Percentiles rank a stretch among this genome's conserved stretches.
Conservation (phyloP, 2,329 filamentous ascomycete species). For the Lasiodiplodia sp. region DNA sequence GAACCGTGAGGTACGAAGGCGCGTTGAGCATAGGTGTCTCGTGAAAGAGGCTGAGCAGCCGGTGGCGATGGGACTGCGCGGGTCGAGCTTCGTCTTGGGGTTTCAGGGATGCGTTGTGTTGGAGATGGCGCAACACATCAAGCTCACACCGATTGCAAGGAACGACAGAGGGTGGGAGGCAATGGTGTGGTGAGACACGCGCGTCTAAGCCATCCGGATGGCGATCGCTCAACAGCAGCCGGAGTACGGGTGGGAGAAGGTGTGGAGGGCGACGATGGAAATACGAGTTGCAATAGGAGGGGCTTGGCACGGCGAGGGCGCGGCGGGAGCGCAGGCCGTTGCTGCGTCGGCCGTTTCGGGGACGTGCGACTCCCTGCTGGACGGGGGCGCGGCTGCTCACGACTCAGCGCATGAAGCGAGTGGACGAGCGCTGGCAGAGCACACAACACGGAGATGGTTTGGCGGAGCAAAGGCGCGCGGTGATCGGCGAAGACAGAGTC, state of each 20-base stretch:
- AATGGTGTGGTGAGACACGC: conserved; percentile 29
- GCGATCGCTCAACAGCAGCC: conserved; percentile 23
- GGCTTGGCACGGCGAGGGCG: conserved; percentile 21
- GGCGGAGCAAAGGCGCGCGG: conserved; percentile 16
- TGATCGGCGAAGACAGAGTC: conserved; percentile 17
- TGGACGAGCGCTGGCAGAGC: conserved; percentile 8
- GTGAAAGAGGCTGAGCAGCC: conserved; percentile 26
- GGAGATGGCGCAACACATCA: conserved; percentile 27
- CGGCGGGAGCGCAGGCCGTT: conserved; percentile 22
- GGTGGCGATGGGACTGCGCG: conserved; percentile 30
- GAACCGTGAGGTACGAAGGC: conserved; percentile 13
- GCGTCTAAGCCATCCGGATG: conserved; percentile 24
- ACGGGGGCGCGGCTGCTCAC: conserved; percentile 19
- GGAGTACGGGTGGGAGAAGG: conserved; percentile 9
- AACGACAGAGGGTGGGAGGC: conserved; percentile 24
- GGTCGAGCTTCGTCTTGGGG: conserved; percentile 29
- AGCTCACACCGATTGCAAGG: conserved; percentile 28
- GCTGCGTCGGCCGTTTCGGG: conserved; percentile 26
- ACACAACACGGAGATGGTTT: conserved; percentile 16
- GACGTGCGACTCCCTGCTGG: conserved; percentile 22
- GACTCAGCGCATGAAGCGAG: conserved; percentile 26
- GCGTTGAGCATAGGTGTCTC: conserved; percentile 30
- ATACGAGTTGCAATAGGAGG: conserved; percentile 26
- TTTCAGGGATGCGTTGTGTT: conserved; percentile 27
- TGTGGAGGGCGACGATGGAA: conserved; percentile 18